A percentile compares a stretch with the other conserved stretches of the same genome.
Conservation (phyloP, 192 early-diverging fungal genomes). For the Entophlyctis luteolus region DNA sequence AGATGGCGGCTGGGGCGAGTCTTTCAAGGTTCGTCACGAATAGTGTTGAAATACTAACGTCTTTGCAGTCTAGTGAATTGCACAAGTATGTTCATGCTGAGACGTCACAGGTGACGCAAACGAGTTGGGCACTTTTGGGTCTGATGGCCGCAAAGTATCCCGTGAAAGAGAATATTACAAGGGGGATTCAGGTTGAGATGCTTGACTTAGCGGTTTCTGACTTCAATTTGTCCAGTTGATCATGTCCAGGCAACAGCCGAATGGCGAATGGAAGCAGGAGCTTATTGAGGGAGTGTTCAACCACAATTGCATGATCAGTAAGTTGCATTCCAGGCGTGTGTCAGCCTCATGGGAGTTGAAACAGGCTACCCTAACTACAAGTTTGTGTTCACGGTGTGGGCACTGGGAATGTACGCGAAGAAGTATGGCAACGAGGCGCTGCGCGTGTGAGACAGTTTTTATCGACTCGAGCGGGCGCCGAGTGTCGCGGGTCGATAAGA, state of each 20-base stretch:
- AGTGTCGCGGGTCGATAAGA: too few relatives aligned
- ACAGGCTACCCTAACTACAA: conserved; percentile 31
- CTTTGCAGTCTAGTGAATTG: conserved; percentile 74
- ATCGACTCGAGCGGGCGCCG: too few relatives aligned
- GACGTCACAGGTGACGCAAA: conserved; percentile 88
- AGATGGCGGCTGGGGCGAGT: conserved; percentile 98
- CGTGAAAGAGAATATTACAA: conserved; percentile 59
- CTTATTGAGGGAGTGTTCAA: conserved; percentile 98
- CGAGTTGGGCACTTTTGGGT: conserved; percentile 80
- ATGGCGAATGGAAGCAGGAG: conserved; percentile 96
- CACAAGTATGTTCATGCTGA: conserved; percentile 59
- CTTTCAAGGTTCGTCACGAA: conserved; percentile 77
- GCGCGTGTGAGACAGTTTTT: too few relatives aligned
- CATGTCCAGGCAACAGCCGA: conserved; percentile 79
- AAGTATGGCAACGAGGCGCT: too few relatives aligned
- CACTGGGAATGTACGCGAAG: conserved; percentile 12
- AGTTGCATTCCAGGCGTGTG: too few relatives aligned
- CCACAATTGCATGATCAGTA: conserved; percentile 51
- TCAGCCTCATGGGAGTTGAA: too few relatives aligned
- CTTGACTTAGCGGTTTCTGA: neutral
- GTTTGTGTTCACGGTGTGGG: conserved; percentile 23
- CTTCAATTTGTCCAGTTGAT: conserved; percentile 54
- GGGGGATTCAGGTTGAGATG: conserved; percentile 53
- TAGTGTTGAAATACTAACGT: neutral
- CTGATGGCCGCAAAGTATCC: conserved; percentile 89